Conservation (phyloP, 306 rosid species). For the Rubus parviflorus region DNA sequence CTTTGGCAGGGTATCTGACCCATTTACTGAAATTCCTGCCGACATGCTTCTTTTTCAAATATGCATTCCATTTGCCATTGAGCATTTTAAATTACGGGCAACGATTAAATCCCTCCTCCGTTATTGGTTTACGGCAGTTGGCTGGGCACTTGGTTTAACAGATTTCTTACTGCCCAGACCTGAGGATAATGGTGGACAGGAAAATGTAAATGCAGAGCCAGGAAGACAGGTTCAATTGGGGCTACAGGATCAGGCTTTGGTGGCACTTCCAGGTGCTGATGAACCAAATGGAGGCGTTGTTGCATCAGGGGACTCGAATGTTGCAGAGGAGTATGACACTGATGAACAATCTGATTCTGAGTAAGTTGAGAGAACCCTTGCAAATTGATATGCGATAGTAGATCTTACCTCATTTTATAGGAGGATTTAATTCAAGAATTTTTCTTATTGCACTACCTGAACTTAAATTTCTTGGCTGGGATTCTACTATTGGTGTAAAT, state of each 20-base stretch:
- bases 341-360: conserved; percentile 96
- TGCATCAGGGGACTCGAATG: conserved; percentile 50
- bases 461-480: not conserved
- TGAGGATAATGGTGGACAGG: conserved; percentile 76
- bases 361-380: conserved; percentile 49
- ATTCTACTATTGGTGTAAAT: not conserved
- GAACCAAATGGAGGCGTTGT: conserved; percentile 49
- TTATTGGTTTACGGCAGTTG: conserved; percentile 91
- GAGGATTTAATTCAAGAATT: not conserved
- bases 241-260: conserved; percentile 61
- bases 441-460: not conserved
- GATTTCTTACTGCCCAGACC: conserved; percentile 87
- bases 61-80: conserved; percentile 95
- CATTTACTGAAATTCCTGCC: conserved; percentile 97
- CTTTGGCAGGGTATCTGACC: conserved; percentile 87
- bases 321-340: conserved; percentile 64
- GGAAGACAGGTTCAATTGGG: conserved; percentile 78
- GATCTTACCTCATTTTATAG: not conserved
- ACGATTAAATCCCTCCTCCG: conserved; percentile 87
- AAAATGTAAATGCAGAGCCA: conserved; percentile 83
- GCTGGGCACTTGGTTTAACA: conserved; percentile 96
- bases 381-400: not conserved
- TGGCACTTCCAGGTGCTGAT: conserved; percentile 57
- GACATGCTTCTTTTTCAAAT: conserved; percentile 99
- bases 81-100: conserved; percentile 95